phyloP scores from a whole-genome alignment of 345 rosid genomes.

The Brassica carinata region DNA sequence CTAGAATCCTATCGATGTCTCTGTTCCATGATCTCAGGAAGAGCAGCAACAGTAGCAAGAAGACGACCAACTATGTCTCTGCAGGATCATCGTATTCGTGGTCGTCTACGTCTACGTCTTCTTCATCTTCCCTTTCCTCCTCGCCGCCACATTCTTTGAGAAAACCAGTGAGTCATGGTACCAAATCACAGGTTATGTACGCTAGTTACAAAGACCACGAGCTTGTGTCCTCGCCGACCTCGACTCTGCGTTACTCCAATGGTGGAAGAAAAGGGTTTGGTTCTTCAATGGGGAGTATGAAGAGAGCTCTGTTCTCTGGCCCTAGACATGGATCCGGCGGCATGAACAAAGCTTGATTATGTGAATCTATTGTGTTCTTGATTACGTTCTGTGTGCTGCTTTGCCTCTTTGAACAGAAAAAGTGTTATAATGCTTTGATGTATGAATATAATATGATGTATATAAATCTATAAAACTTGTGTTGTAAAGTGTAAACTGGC shows the following conservation, averaged over 20 bases:
- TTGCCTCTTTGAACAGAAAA: conserved; percentile 22
- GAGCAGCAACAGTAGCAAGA: conserved; percentile 25
- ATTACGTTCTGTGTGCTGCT: conserved; percentile 8
- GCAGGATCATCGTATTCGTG: conserved; percentile 45
- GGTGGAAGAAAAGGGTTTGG: conserved; percentile 27
- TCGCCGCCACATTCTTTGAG: conserved; percentile 32
- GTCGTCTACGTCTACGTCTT: conserved; percentile 48
- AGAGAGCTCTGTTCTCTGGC: conserved; percentile 19
- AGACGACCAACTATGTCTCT: conserved; percentile 22
- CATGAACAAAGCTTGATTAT: conserved; percentile 17
- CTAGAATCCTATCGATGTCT: conserved; percentile 30
- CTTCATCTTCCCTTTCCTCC: conserved; percentile 43
- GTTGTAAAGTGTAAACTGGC: conserved; percentile 1
- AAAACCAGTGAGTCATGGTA: conserved; percentile 13
- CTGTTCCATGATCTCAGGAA: conserved; percentile 30
- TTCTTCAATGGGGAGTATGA: conserved; percentile 33
- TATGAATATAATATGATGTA: conserved; percentile 21
- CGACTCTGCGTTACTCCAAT: conserved; percentile 31
- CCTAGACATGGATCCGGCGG: conserved; percentile 18
- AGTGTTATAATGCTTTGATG: conserved; percentile 26
- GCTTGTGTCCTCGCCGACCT: conserved; percentile 22
- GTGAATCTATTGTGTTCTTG: conserved; percentile 7
- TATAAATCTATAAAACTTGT: not conserved
- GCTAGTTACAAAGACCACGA: conserved; percentile 12
- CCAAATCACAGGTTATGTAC: conserved; percentile 27